These are phyloP conservation scores for Beauveria sp. DNA, from an alignment of 2,329 filamentous ascomycete species.

Conservation along the genomic window DNA sequence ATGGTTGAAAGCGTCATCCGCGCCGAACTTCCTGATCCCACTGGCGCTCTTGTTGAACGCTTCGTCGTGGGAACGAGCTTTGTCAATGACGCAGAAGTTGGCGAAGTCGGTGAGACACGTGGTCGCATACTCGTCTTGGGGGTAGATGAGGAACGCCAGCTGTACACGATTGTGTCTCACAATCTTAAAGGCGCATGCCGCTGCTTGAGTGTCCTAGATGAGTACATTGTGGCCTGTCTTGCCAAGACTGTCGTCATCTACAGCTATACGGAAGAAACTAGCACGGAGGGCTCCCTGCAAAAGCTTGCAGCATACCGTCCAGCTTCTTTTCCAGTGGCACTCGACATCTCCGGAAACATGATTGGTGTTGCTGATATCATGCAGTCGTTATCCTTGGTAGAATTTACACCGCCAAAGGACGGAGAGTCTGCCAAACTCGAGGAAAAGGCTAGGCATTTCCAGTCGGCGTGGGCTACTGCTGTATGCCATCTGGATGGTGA, in stretches of 20 bases:
- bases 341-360: slow-evolving; percentile 63
- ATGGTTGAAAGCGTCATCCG: slow-evolving; percentile 79
- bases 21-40: slow-evolving; percentile 57
- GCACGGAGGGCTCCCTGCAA: slow-evolving; percentile 48
- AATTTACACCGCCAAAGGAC: slow-evolving; percentile 54
- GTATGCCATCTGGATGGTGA: slow-evolving; percentile 64
- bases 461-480: slow-evolving; percentile 75
- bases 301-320: slow-evolving; percentile 73
- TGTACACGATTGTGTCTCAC: slow-evolving; percentile 64
- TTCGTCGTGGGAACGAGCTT: slow-evolving; percentile 91
- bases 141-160: slow-evolving; percentile 63
- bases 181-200: slow-evolving; percentile 73
- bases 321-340: slow-evolving; percentile 73
- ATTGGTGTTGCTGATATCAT: slow-evolving; percentile 88
- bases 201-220: slow-evolving; percentile 65
- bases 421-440: slow-evolving; percentile 55
- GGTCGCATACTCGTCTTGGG: slow-evolving; percentile 83
- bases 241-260: slow-evolving; percentile 72
- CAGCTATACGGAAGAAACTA: slow-evolving; percentile 48
- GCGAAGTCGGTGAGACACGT: slow-evolving; percentile 38
- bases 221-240: slow-evolving; percentile 77
- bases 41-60: slow-evolving; percentile 56
- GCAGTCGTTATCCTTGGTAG: slow-evolving; percentile 78
- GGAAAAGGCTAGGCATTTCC: slow-evolving; percentile 73
- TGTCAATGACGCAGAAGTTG: slow-evolving; percentile 51